Percentiles rank a stretch among this genome's conserved stretches.
Conservation (phyloP, 495 filamentous ascomycete species). For the Penicillium goetzii region DNA sequence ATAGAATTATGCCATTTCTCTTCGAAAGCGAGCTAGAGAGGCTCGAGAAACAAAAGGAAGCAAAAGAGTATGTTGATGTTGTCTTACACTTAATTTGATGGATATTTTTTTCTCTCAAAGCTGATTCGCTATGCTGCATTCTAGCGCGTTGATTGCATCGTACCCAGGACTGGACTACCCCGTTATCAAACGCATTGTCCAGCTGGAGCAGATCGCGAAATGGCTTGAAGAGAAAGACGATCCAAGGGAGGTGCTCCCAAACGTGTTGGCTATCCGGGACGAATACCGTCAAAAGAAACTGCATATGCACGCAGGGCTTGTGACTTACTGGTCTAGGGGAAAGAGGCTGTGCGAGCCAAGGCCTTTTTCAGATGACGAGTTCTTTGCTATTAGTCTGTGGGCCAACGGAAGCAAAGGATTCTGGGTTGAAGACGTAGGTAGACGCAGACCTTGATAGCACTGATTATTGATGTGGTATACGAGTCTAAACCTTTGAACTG, state of each 20-base stretch:
- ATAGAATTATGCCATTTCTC: neutral
- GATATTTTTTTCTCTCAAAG: neutral
- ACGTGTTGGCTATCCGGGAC: neutral
- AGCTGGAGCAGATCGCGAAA: neutral
- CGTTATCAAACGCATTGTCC: neutral
- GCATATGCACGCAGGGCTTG: neutral
- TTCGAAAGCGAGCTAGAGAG: neutral
- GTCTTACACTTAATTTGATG: neutral
- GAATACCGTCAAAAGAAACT: neutral
- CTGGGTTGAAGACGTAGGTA: neutral
- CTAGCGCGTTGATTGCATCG: neutral
- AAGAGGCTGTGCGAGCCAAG: neutral
- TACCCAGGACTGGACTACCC: neutral
- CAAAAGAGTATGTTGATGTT: neutral
- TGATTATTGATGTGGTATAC: neutral
- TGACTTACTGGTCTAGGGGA: neutral
- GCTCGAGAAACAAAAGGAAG: neutral
- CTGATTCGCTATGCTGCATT: neutral
- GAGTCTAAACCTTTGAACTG: neutral
- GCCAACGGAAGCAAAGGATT: neutral
- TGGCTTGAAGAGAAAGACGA: neutral
- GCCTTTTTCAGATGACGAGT: neutral
- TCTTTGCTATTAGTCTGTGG: neutral
- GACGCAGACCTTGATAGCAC: neutral
- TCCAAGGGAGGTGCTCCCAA: neutral